Conservation (phyloP, 768 basidiomycete genomes). For the Neoboletus magnificus region DNA sequence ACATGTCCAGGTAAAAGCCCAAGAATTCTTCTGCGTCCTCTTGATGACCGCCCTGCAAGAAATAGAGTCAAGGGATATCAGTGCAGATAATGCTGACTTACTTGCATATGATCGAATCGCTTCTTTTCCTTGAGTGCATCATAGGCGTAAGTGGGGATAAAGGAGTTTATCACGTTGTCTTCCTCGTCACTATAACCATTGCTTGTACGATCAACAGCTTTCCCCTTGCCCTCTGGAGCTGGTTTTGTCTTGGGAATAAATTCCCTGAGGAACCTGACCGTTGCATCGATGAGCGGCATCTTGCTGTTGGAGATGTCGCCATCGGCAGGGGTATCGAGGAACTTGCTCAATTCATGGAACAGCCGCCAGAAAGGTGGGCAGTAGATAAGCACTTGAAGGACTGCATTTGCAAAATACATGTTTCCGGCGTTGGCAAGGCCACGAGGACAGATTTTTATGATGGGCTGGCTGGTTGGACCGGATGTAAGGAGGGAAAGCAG, state of each 20-base stretch:
- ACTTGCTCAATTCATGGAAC: conserved; percentile 65
- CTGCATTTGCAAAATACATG: conserved; percentile 96
- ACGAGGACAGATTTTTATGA: conserved; percentile 53
- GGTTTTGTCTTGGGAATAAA: conserved; percentile 42
- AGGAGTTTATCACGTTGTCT: conserved; percentile 57
- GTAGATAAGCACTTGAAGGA: conserved; percentile 87
- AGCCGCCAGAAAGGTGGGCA: conserved; percentile 82
- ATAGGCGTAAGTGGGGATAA: conserved; percentile 84
- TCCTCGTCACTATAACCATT: conserved; percentile 38
- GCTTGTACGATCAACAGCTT: conserved; percentile 36
- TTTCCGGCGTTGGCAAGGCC: conserved; percentile 94
- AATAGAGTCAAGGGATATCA: background rate
- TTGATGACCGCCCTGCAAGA: conserved; percentile 76
- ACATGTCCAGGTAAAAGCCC: conserved; percentile 93
- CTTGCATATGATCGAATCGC: conserved; percentile 89
- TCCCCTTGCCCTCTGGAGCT: conserved; percentile 35
- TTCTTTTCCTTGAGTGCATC: conserved; percentile 93
- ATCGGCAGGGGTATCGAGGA: conserved; percentile 36
- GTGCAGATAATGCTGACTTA: conserved; percentile 36
- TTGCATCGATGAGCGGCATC: conserved; percentile 65
- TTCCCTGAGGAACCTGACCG: conserved; percentile 73
- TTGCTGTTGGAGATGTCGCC: conserved; percentile 27
- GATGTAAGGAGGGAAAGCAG: conserved; percentile 53
- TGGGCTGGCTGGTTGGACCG: conserved; percentile 27
- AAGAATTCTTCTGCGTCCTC: conserved; percentile 99